Evolutionary conservation across 2,329 filamentous ascomycete genomes (phyloP), one percentile per base, ranked within the genome.

Genomic region (Beauveria sp.): DNA sequence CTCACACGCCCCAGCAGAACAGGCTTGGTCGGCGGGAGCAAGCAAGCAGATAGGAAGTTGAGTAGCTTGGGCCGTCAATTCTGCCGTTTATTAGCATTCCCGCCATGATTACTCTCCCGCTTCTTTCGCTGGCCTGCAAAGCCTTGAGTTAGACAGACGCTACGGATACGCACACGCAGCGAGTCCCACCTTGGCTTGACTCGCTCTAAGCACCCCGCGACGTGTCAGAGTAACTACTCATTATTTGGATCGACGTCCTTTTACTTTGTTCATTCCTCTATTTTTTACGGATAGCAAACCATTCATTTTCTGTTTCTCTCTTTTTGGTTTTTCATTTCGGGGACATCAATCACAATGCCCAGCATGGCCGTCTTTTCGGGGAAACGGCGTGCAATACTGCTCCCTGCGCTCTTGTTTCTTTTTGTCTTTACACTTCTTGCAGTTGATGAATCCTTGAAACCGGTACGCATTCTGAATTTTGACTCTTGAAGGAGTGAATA

Each of bases 391-490:
- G 34, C 28, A 16, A 6, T 56, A 20, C 20, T 56, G 20, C 20
- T 57, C 20, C 34, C 59, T 26, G 40, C 47, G 2, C 12, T 52
- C 44, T 20, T 43, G 9, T 57, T 61, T 16, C 16, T 61, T 56
- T 18, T 61, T 30, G 12, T 61, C n/a, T 51, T 61, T 5, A 52
- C 59, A 18, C 54, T 61, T n/a, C 47, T 61, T 20, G 47, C 59
- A 10, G 26, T 61, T 5, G 59, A 61, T 18, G 59, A 61, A 41
- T 51, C 47, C 5, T 14, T 61, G 9, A 28, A 61, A 46, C 59
- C 52, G 59, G 59, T 61, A 57, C 4, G 59, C 5, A 24, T 18
- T n/a, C 20, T 18, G 5, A n/a, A 43, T 18, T 24, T 43, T 22
- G 10, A 4, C 18, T 22, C 18, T 16, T 52, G 3, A 28, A 37